phyloP scores from a whole-genome alignment of 1,284 basidiomycete genomes.

The Peniophora sp. region DNA sequence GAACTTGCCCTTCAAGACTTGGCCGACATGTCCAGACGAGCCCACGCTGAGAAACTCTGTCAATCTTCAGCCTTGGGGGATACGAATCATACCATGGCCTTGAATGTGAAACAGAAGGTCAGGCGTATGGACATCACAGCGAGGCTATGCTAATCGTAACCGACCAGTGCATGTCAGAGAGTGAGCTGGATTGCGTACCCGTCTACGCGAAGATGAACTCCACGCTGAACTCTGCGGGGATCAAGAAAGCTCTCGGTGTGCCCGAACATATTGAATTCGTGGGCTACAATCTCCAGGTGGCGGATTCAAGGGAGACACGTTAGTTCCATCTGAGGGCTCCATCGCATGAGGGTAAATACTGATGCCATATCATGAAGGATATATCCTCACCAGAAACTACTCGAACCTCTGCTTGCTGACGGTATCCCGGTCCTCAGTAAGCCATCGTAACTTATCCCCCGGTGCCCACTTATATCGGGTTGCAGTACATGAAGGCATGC shows the following conservation, averaged over 20 bases:
- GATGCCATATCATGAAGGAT: background rate
- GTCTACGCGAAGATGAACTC: slow-evolving; percentile 13
- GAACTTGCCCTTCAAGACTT: slow-evolving; percentile 14
- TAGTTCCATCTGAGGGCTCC: background rate
- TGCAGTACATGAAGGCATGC: slow-evolving; percentile 17
- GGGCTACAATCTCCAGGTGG: slow-evolving; percentile 8
- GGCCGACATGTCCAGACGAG: background rate
- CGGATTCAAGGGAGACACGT: slow-evolving; percentile 1
- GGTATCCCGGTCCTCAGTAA: slow-evolving; percentile 22
- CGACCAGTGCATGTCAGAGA: background rate
- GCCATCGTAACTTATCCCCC: background rate
- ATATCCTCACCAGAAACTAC: slow-evolving; percentile 14
- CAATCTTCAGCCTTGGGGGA: slow-evolving; percentile 3
- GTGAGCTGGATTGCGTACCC: slow-evolving; percentile 11
- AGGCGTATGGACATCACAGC: background rate
- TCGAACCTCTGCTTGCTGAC: slow-evolving; percentile 17
- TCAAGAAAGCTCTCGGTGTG: slow-evolving; percentile 17
- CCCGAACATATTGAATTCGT: slow-evolving; percentile 6
- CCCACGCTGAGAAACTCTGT: background rate
- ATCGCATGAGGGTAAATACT: background rate
- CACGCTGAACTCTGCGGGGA: slow-evolving; percentile 14
- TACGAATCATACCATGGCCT: background rate
- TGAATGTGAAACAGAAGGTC: background rate
- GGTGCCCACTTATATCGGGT: background rate
- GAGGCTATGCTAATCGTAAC: background rate